phyloP scores from a whole-genome alignment of 805 yeast genomes.

The Kazachstania martiniae region DNA sequence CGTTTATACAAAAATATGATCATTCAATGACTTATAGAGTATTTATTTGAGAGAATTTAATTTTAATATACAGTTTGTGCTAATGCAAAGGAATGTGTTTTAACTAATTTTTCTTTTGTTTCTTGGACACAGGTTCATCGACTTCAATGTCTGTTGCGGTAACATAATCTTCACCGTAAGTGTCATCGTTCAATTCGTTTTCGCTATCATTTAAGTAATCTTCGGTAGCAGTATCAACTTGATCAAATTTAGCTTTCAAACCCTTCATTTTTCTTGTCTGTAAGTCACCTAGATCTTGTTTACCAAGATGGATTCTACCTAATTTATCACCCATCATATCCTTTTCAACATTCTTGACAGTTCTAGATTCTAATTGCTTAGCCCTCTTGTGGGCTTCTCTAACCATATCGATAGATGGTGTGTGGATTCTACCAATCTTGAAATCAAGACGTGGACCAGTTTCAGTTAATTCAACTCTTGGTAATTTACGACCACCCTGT shows the following conservation, averaged over 20 bases:
- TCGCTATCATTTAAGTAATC: slow-evolving; percentile 37
- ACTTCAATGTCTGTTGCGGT: slow-evolving; percentile 27
- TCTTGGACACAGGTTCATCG: slow-evolving; percentile 23
- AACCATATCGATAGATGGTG: slow-evolving; percentile 77
- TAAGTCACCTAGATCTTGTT: slow-evolving; percentile 78
- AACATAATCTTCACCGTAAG: slow-evolving; percentile 26
- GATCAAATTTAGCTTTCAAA: slow-evolving; percentile 77
- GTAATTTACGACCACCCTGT: slow-evolving; percentile 57
- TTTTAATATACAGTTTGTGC: too few relatives aligned
- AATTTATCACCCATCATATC: slow-evolving; percentile 93
- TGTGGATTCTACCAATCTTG: slow-evolving; percentile 75
- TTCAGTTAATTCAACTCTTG: slow-evolving; percentile 89
- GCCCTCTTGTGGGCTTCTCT: slow-evolving; percentile 80
- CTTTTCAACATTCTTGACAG: slow-evolving; percentile 78
- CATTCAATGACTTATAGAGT: too few relatives aligned
- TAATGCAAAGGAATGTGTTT: not conserved
- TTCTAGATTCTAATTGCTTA: slow-evolving; percentile 68
- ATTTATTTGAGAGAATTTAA: too few relatives aligned
- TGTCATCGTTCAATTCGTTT: slow-evolving; percentile 12
- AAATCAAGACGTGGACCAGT: slow-evolving; percentile 94
- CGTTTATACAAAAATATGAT: too few relatives aligned
- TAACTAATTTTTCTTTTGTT: slow-evolving; percentile 14
- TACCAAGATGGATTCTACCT: slow-evolving; percentile 92
- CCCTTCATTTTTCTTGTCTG: slow-evolving; percentile 99
- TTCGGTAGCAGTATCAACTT: slow-evolving; percentile 33